Base-by-base conservation (phyloP, 2,329 filamentous ascomycete genomes). In the Colletotrichum godetiae region DNA sequence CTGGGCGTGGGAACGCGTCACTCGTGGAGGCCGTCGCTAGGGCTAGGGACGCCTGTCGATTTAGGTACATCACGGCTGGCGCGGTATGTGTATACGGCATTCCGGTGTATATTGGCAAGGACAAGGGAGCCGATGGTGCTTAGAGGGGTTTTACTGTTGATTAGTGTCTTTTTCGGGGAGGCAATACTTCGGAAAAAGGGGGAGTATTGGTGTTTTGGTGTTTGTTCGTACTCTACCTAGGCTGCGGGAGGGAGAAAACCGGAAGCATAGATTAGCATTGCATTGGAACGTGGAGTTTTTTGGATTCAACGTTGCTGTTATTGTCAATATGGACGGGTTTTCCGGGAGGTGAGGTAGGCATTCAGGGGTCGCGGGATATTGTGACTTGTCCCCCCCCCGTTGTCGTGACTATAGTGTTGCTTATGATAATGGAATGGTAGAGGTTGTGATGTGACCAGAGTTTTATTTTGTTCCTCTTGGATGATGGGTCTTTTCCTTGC, bases 11-110 rank as follows among this genome's bases (percentile, higher is more conserved):
- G 81, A 74, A 80, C 62, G 83, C 86, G 71, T 92, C 89, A 66
- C 84, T 98, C 73, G 92, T 94, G n/a, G 92, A 96, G 81, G 97
- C 97, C 0, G 92, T 98, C 46, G 90, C 91, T 37, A 89, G 86
- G 78, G 94, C 94, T 15, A 89, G 94, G 76, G 89, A 90, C 73
- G 92, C 91, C n/a, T 98, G 97, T 84, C 91, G 94, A 77, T 90
- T 99, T 84, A 90, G 90, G 80, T 98, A 98, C 85, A 85, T 99
- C 77, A 99, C 98, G 78, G 97, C 95, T 0, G 97, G 96, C 12
- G 95, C 96, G 49, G 94, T 97, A 29, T 95, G 97, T 76, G 92
- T 98, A 66, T 99, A 98, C 85, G 97, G 97, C 19, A 93, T 99
- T 80, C 97, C 97, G 35, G 94, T 98, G 75, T 98, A 95, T 83